Conservation (phyloP, 495 filamentous ascomycete genomes). For the Penicillium odoratum region DNA sequence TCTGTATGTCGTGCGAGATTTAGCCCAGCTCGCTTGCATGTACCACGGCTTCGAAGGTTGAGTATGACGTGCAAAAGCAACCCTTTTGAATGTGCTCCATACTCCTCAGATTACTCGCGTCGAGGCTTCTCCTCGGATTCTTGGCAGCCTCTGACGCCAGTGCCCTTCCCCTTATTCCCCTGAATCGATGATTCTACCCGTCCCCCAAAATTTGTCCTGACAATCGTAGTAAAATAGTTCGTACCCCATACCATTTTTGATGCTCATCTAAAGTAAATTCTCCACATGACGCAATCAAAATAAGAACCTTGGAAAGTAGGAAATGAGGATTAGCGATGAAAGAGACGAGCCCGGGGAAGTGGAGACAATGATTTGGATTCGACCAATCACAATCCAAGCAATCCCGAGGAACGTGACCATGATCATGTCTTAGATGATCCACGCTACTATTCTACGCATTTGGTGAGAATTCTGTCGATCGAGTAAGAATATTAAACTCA, state of each 20-base stretch:
- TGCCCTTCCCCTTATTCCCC: background rate
- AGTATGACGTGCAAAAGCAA: background rate
- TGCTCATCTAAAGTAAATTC: background rate
- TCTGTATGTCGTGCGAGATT: conserved; percentile 1
- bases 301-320: background rate
- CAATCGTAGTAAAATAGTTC: background rate
- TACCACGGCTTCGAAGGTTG: background rate
- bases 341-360: background rate
- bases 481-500: no score
- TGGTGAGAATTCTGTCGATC: no score
- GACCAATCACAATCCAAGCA: background rate
- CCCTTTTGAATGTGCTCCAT: background rate
- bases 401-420: background rate
- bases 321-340: background rate
- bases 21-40: background rate
- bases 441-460: background rate
- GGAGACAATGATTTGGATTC: background rate
- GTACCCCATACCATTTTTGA: background rate
- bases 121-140: background rate
- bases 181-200: background rate
- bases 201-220: background rate
- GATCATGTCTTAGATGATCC: background rate
- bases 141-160: background rate
- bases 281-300: background rate
- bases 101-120: background rate